Percentiles rank a stretch among this genome's conserved stretches.
Conservation (phyloP, 2,329 filamentous ascomycete genomes). For the Phoma sp. region DNA sequence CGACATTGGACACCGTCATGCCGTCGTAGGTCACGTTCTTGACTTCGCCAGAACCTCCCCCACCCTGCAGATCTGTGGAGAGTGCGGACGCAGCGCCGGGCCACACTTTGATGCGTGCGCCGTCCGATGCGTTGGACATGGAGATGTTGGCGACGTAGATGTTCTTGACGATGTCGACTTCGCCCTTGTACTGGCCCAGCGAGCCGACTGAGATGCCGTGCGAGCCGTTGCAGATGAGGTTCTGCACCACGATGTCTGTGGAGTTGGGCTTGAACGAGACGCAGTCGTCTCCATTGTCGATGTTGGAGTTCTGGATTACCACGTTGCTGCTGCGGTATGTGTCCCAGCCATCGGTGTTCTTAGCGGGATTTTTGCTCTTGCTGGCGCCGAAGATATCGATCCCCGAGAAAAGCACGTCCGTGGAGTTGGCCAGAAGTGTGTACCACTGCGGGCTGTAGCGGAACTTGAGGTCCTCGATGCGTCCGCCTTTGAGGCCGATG, state of each 20-base stretch:
- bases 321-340: conserved; percentile 67
- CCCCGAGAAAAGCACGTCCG: conserved; percentile 67
- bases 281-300: conserved; percentile 72
- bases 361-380: conserved; percentile 60
- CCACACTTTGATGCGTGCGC: conserved; percentile 77
- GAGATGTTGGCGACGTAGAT: conserved; percentile 57
- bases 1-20: conserved; percentile 66
- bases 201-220: conserved; percentile 77
- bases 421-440: conserved; percentile 70
- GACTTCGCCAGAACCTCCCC: conserved; percentile 68
- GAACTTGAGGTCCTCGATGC: conserved; percentile 65
- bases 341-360: conserved; percentile 71
- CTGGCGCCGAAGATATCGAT: conserved; percentile 65
- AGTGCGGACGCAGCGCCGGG: conserved; percentile 63
- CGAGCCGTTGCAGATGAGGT: conserved; percentile 70
- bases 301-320: conserved; percentile 69
- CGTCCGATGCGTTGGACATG: conserved; percentile 58
- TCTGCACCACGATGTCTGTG: conserved; percentile 71
- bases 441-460: conserved; percentile 68
- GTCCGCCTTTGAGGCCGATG: conserved; percentile 63
- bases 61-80: conserved; percentile 67
- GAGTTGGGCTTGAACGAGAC: conserved; percentile 78
- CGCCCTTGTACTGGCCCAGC: conserved; percentile 68
- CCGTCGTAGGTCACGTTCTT: conserved; percentile 71
- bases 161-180: conserved; percentile 72